These are phyloP conservation scores for Alternaria infectoria DNA, from an alignment of 2,329 filamentous ascomycete species.

Conservation along the genomic window DNA sequence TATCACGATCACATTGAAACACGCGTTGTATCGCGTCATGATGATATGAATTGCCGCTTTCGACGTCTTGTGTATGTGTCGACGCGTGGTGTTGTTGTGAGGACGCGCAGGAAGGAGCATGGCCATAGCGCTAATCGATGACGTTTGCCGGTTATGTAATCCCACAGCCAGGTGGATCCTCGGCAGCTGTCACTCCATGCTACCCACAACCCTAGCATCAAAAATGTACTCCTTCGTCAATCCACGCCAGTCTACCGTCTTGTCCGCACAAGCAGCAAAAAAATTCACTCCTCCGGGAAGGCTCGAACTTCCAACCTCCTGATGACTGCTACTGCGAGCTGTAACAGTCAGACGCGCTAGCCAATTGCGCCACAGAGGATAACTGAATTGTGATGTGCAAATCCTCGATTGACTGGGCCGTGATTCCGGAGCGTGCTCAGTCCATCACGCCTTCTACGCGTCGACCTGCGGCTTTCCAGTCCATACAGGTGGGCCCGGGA, in stretches of 20 bases:
- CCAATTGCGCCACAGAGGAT: conserved; percentile 58
- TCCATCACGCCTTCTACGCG: neutral
- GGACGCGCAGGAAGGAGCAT: neutral
- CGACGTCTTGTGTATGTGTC: neutral
- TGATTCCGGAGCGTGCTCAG: neutral
- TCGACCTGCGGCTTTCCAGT: neutral
- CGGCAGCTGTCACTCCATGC: neutral
- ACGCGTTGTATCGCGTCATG: neutral
- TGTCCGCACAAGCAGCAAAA: neutral
- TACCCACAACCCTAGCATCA: neutral
- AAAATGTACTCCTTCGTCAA: neutral
- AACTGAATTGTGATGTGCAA: neutral
- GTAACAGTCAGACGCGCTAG: conserved; percentile 69
- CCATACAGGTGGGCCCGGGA: conserved; percentile 23
- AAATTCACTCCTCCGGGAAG: conserved; percentile 36
- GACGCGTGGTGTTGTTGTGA: neutral
- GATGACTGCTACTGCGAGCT: conserved; percentile 22
- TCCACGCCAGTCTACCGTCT: neutral
- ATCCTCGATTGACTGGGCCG: neutral
- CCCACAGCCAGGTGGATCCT: neutral
- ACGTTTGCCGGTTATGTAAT: neutral
- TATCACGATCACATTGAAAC: neutral
- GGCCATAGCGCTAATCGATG: neutral
- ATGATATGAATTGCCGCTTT: neutral
- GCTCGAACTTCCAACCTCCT: conserved; percentile 45